Evolutionary conservation across 192 early-diverging fungal genomes (phyloP).

Genomic region (Haplosporangium gracile): DNA sequence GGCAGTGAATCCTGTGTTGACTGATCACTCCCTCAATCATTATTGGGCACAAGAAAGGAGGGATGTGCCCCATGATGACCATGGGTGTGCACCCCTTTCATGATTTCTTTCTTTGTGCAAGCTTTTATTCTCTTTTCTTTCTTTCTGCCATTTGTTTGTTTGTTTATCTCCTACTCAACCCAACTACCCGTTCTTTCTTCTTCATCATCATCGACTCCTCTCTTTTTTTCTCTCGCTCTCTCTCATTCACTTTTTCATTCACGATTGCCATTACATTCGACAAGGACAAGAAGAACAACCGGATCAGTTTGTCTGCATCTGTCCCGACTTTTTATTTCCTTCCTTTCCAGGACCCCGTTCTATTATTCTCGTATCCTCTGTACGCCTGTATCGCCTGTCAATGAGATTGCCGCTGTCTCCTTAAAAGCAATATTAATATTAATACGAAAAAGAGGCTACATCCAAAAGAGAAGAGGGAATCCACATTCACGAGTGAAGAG

Average conservation of each 20-base stretch:
- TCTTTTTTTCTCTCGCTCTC: not conserved
- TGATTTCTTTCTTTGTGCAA: conserved; percentile 8
- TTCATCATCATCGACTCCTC: not conserved
- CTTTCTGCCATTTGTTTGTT: not conserved
- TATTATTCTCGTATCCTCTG: not conserved
- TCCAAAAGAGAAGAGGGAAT: no score
- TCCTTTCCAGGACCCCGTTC: not conserved
- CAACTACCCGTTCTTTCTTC: not conserved
- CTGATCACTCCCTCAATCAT: no score
- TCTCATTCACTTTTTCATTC: not conserved
- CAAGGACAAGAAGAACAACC: not conserved
- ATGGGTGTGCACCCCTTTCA: not conserved
- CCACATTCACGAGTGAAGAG: not conserved
- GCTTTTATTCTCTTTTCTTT: conserved; percentile 2
- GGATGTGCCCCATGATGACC: no score
- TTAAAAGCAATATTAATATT: not conserved
- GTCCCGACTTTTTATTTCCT: not conserved
- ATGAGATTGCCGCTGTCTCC: not conserved
- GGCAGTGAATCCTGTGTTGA: no score
- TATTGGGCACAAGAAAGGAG: no score
- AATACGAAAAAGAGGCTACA: not conserved
- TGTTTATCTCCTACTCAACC: not conserved
- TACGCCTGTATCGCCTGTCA: not conserved
- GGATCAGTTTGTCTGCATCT: not conserved
- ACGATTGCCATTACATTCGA: conserved; percentile 9